A percentile compares a stretch with the other conserved stretches of the same genome.
Evolutionary conservation across 257 asterid genomes (phyloP).

Genomic region (Jaltomata sinuosa): DNA sequence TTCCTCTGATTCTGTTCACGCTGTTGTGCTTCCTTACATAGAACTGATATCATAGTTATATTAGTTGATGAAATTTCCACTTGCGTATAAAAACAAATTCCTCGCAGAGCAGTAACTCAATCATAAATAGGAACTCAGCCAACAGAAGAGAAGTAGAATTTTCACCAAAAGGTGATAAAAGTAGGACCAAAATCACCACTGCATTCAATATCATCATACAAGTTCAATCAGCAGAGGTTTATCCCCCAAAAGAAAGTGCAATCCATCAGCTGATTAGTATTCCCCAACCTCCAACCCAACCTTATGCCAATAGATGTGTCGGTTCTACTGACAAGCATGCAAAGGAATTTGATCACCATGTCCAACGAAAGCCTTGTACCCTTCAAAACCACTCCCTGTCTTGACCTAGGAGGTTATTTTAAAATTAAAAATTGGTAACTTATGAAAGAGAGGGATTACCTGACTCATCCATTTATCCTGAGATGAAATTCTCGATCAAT

Average conservation of each 20-base stretch:
- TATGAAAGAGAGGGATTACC: too few species aligned
- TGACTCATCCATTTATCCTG: too few species aligned
- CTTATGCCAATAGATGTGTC: too few species aligned
- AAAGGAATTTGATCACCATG: too few species aligned
- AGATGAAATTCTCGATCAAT: too few species aligned
- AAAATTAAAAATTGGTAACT: too few species aligned
- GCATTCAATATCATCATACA: background rate
- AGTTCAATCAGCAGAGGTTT: background rate
- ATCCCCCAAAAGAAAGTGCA: background rate
- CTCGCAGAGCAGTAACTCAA: background rate
- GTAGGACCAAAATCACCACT: background rate
- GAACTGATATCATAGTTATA: conserved; percentile 35
- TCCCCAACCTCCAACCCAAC: too few species aligned
- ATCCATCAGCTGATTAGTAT: background rate
- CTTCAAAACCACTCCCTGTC: too few species aligned
- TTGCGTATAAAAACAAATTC: background rate
- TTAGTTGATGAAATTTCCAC: background rate
- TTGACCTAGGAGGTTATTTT: too few species aligned
- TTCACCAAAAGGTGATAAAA: background rate
- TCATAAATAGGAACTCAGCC: background rate
- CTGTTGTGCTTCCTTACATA: conserved; percentile 57
- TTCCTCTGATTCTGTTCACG: conserved; percentile 42
- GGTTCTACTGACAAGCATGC: too few species aligned
- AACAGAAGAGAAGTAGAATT: background rate
- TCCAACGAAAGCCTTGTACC: too few species aligned